phyloP scores from a whole-genome alignment of 495 filamentous ascomycete genomes.

The Aspergillus kassunensis region DNA sequence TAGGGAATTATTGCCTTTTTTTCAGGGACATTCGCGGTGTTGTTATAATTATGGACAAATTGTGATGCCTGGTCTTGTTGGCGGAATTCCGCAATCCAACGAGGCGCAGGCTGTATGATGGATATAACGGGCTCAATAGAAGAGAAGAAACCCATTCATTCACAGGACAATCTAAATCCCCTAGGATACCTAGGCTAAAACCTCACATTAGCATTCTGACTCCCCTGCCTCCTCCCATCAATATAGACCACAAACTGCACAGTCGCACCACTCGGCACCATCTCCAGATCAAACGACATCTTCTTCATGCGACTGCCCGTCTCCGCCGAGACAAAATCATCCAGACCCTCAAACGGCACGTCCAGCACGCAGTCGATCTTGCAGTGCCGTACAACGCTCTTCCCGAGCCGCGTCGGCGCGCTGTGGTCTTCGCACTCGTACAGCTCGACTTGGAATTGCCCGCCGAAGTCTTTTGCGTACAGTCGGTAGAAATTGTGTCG shows the following conservation, averaged over 20 bases:
- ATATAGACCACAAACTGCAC: constrained; percentile 3
- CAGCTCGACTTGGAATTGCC: background rate
- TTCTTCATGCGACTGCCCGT: constrained; percentile 1
- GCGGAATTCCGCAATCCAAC: constrained; percentile 8
- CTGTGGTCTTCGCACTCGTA: constrained; percentile 2
- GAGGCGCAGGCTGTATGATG: too few species aligned
- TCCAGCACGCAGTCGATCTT: background rate
- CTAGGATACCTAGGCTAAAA: background rate
- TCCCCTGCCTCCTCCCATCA: background rate
- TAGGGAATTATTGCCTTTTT: too few species aligned
- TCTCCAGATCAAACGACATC: constrained; percentile 6
- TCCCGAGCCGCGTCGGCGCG: background rate
- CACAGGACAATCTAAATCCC: background rate
- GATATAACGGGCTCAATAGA: too few species aligned
- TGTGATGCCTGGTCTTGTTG: background rate
- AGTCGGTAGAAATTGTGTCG: constrained; percentile 3
- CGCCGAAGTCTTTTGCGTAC: constrained; percentile 1
- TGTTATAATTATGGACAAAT: too few species aligned
- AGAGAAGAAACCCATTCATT: too few species aligned
- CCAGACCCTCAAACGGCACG: background rate
- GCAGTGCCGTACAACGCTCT: background rate
- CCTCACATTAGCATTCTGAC: constrained; percentile 1
- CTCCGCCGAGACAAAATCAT: constrained; percentile 1
- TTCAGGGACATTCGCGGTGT: too few species aligned
- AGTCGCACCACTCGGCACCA: constrained; percentile 1